Base-by-base conservation (phyloP, 495 filamentous ascomycete genomes). In the Neurospora tetraspora region DNA sequence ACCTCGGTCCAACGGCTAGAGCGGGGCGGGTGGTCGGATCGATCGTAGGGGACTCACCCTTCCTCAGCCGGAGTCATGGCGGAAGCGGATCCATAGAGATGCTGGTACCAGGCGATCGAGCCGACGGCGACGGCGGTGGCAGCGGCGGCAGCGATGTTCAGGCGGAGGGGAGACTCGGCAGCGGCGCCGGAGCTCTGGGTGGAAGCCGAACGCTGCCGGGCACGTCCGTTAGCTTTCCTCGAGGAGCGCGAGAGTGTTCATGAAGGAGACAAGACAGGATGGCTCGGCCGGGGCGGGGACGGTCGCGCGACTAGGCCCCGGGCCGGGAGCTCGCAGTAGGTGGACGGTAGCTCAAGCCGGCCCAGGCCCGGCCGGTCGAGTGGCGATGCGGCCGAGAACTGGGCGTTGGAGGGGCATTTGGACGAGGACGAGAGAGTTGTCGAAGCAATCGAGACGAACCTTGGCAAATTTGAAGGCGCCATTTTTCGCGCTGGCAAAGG, bases 1-100 rank as follows among this genome's bases (percentile, higher is more conserved):
- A 74, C 74, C 75, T 76, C 76, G 76, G 73, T 47, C 68, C 74
- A 65, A 74, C 71, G 68, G 42, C 70, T 31, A 59, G 38, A 59
- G 61, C 31, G 37, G 71, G 45, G 59, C 20, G 68, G 9, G 39
- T 38, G 68, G 65, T 31, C 68, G 27, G 34, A 70, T 12, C n/a
- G 42, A 59, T 20, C 69, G 65, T 27, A n/a, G 69, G 31, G 31
- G 69, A 91, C 92, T 89, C 83, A 99, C 96, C 96, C 96, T 90
- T 99, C 96, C 88, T 99, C 96, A 81, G 89, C 88, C 74, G 92
- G 93, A 77, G 96, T 96, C 91, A 91, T 91, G 75, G 96, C 96
- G 83, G 94, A 88, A 43, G 92, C 89, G 74, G 91, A 90, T 77
- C 96, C 96, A 85, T 94, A 98, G 76, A 96, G 91, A 83, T 97